phyloP scores from a whole-genome alignment of 148 eudicot species.

The Chenopodium suecicum region DNA sequence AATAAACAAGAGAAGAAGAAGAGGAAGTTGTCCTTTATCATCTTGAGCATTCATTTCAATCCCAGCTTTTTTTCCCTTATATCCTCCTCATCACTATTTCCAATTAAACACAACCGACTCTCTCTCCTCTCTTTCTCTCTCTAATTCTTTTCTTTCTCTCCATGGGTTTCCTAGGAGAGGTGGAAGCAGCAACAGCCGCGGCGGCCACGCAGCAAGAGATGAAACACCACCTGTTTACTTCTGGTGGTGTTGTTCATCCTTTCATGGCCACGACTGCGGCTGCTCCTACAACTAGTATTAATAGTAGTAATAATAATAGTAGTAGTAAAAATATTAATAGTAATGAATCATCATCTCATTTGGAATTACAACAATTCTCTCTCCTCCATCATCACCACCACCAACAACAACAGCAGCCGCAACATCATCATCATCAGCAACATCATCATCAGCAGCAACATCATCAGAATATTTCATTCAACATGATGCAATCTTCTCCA shows the following conservation, averaged over 20 bases:
- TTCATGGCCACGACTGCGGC: constrained; percentile 13
- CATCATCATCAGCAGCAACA: constrained; percentile 23
- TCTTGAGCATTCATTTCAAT: constrained; percentile 17
- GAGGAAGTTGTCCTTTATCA: constrained; percentile 4
- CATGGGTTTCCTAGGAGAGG: constrained; percentile 13
- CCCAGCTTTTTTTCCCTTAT: constrained; percentile 8
- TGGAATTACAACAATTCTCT: constrained; percentile 21
- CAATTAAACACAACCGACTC: constrained; percentile 29
- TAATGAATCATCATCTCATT: constrained; percentile 6
- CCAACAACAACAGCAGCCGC: constrained; percentile 19
- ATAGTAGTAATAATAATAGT: background rate
- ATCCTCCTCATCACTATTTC: constrained; percentile 29
- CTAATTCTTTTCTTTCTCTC: background rate
- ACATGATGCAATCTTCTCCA: constrained; percentile 40
- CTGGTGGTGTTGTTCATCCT: constrained; percentile 7
- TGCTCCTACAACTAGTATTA: background rate
- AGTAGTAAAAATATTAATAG: constrained; percentile 1
- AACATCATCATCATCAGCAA: constrained; percentile 14
- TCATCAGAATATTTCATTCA: constrained; percentile 30
- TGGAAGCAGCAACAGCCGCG: background rate
- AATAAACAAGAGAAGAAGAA: background rate
- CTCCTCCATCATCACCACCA: constrained; percentile 29
- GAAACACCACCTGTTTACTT: constrained; percentile 12
- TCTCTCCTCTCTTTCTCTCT: background rate
- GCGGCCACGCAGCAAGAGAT: background rate